Evolutionary conservation across 116 monocot species (phyloP).

Genomic region (Trichopus zeylanicus): DNA sequence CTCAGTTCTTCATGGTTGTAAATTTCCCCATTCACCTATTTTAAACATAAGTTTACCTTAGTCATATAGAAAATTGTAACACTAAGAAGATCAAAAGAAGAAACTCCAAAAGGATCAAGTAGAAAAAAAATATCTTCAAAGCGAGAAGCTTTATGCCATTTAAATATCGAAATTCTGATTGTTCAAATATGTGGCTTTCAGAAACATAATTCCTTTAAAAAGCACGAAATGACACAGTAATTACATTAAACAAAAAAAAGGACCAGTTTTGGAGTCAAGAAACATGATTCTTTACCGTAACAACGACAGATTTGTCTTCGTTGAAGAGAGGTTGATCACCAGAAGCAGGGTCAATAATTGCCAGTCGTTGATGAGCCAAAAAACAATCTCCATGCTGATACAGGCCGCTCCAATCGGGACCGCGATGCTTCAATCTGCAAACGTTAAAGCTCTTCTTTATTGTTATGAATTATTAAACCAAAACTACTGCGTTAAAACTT

Average conservation of each 20-base stretch:
- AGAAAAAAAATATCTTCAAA: too few species aligned
- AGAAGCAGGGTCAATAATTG: constrained; percentile 66
- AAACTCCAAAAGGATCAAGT: too few species aligned
- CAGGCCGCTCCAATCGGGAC: constrained; percentile 80
- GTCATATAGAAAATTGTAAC: too few species aligned
- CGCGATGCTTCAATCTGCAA: constrained; percentile 58
- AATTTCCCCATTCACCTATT: constrained; percentile 87
- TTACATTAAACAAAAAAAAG: too few species aligned
- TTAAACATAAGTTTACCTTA: too few species aligned
- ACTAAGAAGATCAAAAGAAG: too few species aligned
- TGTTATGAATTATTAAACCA: too few species aligned
- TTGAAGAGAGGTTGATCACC: constrained; percentile 85
- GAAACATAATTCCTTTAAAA: not conserved
- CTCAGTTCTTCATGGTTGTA: constrained; percentile 89
- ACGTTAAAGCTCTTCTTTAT: too few species aligned
- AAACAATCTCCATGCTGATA: constrained; percentile 50
- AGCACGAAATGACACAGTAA: not conserved
- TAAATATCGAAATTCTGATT: too few species aligned
- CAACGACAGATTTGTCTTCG: constrained; percentile 62
- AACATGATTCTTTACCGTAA: constrained; percentile 32
- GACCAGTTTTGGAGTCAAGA: not conserved
- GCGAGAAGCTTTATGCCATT: too few species aligned
- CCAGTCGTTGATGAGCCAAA: constrained; percentile 65
- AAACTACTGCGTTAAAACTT: too few species aligned
- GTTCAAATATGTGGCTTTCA: too few species aligned